These are phyloP conservation scores for Ogataea glucozyma DNA, from an alignment of 805 yeast species.

Conservation along the genomic window DNA sequence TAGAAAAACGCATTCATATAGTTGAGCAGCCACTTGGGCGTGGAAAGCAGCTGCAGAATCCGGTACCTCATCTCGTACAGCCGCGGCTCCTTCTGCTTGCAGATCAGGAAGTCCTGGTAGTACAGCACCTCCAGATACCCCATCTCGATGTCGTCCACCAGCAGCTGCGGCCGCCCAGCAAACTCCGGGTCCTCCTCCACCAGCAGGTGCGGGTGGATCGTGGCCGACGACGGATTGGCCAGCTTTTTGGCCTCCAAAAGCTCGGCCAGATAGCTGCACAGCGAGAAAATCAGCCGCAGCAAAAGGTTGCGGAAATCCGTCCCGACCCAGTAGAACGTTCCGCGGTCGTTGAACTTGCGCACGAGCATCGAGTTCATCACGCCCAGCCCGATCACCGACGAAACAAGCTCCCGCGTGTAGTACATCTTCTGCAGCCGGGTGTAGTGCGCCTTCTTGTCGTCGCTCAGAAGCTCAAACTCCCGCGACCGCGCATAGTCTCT, in stretches of 20 bases:
- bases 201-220: neutral
- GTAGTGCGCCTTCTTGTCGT: slow-evolving; percentile 10
- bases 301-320: slow-evolving; percentile 28
- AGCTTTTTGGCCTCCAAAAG: neutral
- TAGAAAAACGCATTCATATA: slow-evolving; percentile 32
- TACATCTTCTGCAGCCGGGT: slow-evolving; percentile 14
- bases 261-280: slow-evolving; percentile 20
- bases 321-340: slow-evolving; percentile 20
- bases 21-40: slow-evolving; percentile 22
- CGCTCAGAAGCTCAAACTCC: slow-evolving; percentile 10
- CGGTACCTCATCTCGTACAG: slow-evolving; percentile 5
- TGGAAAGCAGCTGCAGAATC: slow-evolving; percentile 17
- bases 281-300: slow-evolving; percentile 16
- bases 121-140: slow-evolving; percentile 15
- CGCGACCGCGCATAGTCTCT: slow-evolving; percentile 15
- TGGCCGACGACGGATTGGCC: neutral
- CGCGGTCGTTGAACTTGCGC: slow-evolving; percentile 9
- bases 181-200: slow-evolving; percentile 1
- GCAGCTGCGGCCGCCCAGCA: slow-evolving; percentile 2
- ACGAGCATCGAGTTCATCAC: slow-evolving; percentile 21
- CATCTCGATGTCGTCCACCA: slow-evolving; percentile 24
- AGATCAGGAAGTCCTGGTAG: slow-evolving; percentile 12
- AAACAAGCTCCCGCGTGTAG: slow-evolving; percentile 19
- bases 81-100: neutral
- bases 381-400: slow-evolving; percentile 22